Evolutionary conservation across 140 eudicot species (phyloP).

Genomic region (Ambrosia hybrid): DNA sequence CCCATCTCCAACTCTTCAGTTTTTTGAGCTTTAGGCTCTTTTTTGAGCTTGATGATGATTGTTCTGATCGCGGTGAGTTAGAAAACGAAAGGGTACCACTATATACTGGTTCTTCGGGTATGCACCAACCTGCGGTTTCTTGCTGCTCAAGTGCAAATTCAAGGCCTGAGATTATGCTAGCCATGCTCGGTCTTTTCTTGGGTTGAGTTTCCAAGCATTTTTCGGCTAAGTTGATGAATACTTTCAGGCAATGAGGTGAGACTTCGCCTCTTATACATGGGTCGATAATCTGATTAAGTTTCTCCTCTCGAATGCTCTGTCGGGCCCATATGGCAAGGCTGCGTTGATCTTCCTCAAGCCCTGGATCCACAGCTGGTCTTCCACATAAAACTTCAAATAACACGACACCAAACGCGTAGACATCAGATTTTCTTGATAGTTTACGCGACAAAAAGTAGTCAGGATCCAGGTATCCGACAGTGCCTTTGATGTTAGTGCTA

Average conservation of each 20-base stretch:
- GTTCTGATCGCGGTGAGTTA: constrained; percentile 28
- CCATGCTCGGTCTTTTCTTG: constrained; percentile 54
- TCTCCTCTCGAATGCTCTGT: constrained; percentile 36
- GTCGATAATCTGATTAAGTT: constrained; percentile 42
- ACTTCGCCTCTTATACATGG: constrained; percentile 39
- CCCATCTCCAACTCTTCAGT: constrained; percentile 49
- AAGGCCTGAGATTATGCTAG: constrained; percentile 42
- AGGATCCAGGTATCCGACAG: constrained; percentile 55
- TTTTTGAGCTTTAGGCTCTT: constrained; percentile 26
- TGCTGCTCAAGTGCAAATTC: constrained; percentile 49
- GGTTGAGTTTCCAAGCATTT: constrained; percentile 51
- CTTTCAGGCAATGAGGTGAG: constrained; percentile 35
- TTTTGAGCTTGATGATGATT: constrained; percentile 12
- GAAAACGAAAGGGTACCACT: neutral
- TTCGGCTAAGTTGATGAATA: constrained; percentile 40
- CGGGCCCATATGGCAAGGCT: constrained; percentile 44
- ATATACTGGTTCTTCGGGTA: constrained; percentile 33
- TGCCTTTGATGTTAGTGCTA: constrained; percentile 54
- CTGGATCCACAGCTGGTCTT: constrained; percentile 50
- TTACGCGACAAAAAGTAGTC: constrained; percentile 45
- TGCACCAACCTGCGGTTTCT: constrained; percentile 36
- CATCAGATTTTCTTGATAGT: constrained; percentile 54
- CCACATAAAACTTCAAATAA: constrained; percentile 62
- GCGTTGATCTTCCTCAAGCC: constrained; percentile 41
- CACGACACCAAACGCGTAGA: constrained; percentile 64